Evolutionary conservation across 441 rosid genomes (phyloP).

Genomic region (Cnidoscolus chayamansa): DNA sequence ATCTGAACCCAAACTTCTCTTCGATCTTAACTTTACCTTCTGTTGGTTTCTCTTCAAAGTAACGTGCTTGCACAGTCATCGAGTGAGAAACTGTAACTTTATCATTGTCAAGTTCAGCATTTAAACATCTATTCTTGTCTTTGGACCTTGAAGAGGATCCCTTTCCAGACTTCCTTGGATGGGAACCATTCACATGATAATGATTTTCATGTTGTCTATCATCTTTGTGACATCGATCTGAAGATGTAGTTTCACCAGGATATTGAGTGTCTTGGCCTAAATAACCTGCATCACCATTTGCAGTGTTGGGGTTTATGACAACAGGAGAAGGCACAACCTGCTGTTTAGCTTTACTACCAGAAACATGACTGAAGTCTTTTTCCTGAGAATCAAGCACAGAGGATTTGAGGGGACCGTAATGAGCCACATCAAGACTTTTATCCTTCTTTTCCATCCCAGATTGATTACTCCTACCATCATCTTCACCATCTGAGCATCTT

Average conservation of each 20-base stretch:
- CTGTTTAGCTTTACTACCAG: slow-evolving; percentile 47
- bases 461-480: slow-evolving; percentile 59
- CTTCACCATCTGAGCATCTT: slow-evolving; percentile 54
- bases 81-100: slow-evolving; percentile 29
- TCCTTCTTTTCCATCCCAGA: slow-evolving; percentile 44
- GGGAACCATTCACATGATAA: slow-evolving; percentile 39
- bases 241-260: slow-evolving; percentile 32
- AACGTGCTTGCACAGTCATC: slow-evolving; percentile 25
- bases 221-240: slow-evolving; percentile 37
- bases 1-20: slow-evolving; percentile 36
- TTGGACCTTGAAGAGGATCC: slow-evolving; percentile 58
- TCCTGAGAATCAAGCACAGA: slow-evolving; percentile 48
- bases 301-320: slow-evolving; percentile 29
- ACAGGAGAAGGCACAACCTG: slow-evolving; percentile 41
- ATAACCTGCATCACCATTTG: slow-evolving; percentile 46
- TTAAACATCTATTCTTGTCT: slow-evolving; percentile 51
- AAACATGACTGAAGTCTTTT: slow-evolving; percentile 34
- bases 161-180: slow-evolving; percentile 57
- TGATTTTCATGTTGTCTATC: slow-evolving; percentile 47
- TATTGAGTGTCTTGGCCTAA: slow-evolving; percentile 36
- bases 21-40: slow-evolving; percentile 40
- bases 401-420: slow-evolving; percentile 47
- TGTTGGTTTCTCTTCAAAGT: slow-evolving; percentile 39
- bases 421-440: slow-evolving; percentile 31
- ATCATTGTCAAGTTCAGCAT: slow-evolving; percentile 41